Conservation (phyloP, 495 filamentous ascomycete genomes). For the Annulohypoxylon nitens region DNA sequence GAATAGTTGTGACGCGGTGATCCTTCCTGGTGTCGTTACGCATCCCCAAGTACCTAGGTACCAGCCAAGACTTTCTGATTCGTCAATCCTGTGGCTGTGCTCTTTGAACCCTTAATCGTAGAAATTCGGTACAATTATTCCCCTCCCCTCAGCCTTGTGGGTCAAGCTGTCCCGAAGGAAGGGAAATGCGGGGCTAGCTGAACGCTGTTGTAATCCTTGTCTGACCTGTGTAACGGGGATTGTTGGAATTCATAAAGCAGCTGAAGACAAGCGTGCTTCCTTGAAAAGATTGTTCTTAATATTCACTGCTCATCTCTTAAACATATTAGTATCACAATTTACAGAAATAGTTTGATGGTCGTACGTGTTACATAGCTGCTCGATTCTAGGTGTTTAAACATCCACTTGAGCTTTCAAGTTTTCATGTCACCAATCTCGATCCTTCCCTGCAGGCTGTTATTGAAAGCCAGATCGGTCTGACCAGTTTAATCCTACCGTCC, state of each 20-base stretch:
- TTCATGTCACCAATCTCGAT: neutral
- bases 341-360: too few relatives aligned
- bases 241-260: neutral
- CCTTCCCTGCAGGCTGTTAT: neutral
- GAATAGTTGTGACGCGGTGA: neutral
- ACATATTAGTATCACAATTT: too few relatives aligned
- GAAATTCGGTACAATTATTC: too few relatives aligned
- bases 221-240: neutral
- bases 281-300: too few relatives aligned
- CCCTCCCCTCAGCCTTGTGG: constrained; percentile 6
- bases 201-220: neutral
- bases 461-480: neutral
- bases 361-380: too few relatives aligned
- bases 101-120: neutral
- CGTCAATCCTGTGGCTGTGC: constrained; percentile 3
- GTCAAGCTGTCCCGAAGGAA: neutral
- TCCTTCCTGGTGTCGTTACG: constrained; percentile 5
- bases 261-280: neutral
- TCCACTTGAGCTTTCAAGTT: neutral
- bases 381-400: neutral
- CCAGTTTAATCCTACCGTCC: neutral
- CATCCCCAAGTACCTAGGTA: neutral
- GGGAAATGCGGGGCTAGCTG: constrained; percentile 4
- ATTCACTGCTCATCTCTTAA: too few relatives aligned
- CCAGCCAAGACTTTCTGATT: neutral